These are phyloP conservation scores for Mrakiaceae sp. DNA, from an alignment of 1,284 basidiomycete genomes.

Conservation along the genomic window DNA sequence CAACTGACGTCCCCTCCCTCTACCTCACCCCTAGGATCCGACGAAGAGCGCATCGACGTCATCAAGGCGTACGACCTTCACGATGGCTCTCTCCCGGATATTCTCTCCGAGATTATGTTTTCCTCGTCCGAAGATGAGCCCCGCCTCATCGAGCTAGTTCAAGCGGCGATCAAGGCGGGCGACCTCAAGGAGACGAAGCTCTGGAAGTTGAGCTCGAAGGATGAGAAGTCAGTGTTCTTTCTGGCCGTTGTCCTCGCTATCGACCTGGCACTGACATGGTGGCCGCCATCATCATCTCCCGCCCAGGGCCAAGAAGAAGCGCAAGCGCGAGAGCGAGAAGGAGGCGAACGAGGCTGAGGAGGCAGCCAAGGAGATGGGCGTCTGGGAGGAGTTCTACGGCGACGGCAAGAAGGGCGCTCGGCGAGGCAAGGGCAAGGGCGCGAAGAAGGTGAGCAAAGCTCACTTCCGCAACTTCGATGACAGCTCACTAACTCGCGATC, in stretches of 20 bases:
- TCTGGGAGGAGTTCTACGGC: conserved; percentile 92
- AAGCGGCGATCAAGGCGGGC: conserved; percentile 49
- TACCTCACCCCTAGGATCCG: conserved; percentile 48
- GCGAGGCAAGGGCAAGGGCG: conserved; percentile 30
- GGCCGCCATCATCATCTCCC: too few relatives aligned
- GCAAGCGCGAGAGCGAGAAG: conserved; percentile 57
- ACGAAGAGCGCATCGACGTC: conserved; percentile 69
- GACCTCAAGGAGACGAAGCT: conserved; percentile 46
- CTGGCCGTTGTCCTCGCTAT: conserved; percentile 44
- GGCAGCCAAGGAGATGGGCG: conserved; percentile 73
- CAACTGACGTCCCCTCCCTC: neutral
- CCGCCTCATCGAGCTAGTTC: conserved; percentile 62
- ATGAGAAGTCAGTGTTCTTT: conserved; percentile 52
- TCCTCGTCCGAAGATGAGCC: conserved; percentile 68
- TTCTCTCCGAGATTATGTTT: conserved; percentile 75
- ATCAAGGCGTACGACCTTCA: conserved; percentile 56
- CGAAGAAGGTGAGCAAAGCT: neutral
- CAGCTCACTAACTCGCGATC: neutral
- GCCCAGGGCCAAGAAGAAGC: conserved; percentile 40
- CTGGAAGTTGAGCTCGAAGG: conserved; percentile 60
- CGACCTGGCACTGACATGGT: too few relatives aligned
- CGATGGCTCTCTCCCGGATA: conserved; percentile 58
- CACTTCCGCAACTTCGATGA: neutral
- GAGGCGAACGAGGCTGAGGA: conserved; percentile 78
- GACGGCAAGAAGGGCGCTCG: conserved; percentile 46